Conservation (phyloP, 169 alveolate genomes). For the Plasmodium vivax region DNA sequence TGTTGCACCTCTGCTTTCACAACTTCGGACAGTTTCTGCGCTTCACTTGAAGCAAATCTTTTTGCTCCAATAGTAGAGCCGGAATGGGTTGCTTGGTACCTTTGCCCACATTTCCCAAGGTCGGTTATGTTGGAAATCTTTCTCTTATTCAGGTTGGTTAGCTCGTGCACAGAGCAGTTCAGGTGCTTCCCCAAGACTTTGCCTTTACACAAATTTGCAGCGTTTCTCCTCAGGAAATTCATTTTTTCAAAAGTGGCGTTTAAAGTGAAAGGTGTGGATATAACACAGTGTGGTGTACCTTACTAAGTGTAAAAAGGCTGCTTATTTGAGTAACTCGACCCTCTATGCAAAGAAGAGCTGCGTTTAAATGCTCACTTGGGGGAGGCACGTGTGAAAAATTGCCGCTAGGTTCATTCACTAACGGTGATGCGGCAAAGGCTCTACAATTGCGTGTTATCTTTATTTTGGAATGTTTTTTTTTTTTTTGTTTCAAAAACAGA, state of each 20-base stretch:
- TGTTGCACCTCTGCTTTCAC: slow-evolving; percentile 86
- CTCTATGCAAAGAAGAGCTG: background rate
- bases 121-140: slow-evolving; percentile 26
- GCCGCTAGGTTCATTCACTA: background rate
- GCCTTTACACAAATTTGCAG: slow-evolving; percentile 31
- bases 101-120: slow-evolving; percentile 32
- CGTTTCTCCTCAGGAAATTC: slow-evolving; percentile 58
- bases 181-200: slow-evolving; percentile 13
- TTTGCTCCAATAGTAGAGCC: background rate
- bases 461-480: background rate
- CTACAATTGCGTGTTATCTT: slow-evolving; percentile 19
- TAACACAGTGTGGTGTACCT: background rate
- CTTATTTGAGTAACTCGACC: background rate
- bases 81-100: slow-evolving; percentile 13
- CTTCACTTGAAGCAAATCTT: slow-evolving; percentile 81
- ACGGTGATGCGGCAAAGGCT: slow-evolving; percentile 20
- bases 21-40: slow-evolving; percentile 83
- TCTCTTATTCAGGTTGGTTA: slow-evolving; percentile 39
- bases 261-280: background rate
- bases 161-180: slow-evolving; percentile 13
- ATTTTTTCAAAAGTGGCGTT: slow-evolving; percentile 30
- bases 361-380: background rate
- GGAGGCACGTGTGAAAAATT: background rate
- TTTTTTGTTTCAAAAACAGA: background rate
- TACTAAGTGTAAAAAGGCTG: background rate